phyloP scores from a whole-genome alignment of 306 rosid genomes.

The Corylus avellana region DNA sequence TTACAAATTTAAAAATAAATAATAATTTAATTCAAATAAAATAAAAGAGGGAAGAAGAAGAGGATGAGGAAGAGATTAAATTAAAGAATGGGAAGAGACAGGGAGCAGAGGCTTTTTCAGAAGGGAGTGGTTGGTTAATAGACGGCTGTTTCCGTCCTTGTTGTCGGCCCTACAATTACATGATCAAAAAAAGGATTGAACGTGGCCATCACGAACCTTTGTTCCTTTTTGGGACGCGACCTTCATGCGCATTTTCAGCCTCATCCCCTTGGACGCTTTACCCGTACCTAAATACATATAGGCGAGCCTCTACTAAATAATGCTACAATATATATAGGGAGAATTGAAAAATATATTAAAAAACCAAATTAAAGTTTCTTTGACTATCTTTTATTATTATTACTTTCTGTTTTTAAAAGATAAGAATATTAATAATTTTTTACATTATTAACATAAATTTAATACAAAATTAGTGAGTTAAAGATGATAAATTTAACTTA shows the following conservation, averaged over 20 bases:
- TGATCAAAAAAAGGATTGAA: conserved; percentile 31
- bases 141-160: conserved; percentile 67
- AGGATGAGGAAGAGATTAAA: neutral
- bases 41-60: neutral
- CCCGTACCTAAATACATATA: neutral
- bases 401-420: too few species aligned
- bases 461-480: too few species aligned
- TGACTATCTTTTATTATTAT: too few species aligned
- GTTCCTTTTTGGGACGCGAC: conserved; percentile 29
- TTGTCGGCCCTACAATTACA: conserved; percentile 54
- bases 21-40: too few species aligned
- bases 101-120: conserved; percentile 57
- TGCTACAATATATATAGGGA: neutral
- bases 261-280: neutral
- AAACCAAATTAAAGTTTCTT: neutral
- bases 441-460: too few species aligned
- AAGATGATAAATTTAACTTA: too few species aligned
- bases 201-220: conserved; percentile 48
- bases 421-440: too few species aligned
- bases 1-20: too few species aligned
- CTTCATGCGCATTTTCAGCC: conserved; percentile 24
- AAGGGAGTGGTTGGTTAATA: conserved; percentile 46
- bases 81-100: conserved; percentile 30
- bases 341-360: neutral
- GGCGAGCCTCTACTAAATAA: neutral